Percentiles rank a stretch among this genome's conserved stretches.
Conservation (phyloP, 164 flowering plant genomes). For the Magnolia sinica region DNA sequence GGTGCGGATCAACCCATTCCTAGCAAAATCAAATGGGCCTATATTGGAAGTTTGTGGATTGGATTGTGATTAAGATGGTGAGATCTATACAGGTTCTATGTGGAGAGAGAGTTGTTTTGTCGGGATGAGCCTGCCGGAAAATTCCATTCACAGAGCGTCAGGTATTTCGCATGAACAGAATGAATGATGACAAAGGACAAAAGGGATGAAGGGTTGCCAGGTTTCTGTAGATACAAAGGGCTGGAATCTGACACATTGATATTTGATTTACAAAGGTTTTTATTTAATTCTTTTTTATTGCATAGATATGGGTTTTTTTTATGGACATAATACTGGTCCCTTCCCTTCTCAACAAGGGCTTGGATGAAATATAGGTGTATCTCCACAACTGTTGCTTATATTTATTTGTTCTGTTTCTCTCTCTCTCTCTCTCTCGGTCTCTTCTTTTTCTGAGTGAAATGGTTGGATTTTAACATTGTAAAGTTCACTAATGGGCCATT, state of each 20-base stretch:
- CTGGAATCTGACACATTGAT: conserved; percentile 3
- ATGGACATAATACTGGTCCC: not conserved
- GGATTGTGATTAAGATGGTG: conserved; percentile 15
- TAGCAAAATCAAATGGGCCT: conserved; percentile 16
- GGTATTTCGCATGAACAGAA: not conserved
- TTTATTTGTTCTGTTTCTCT: too few species aligned
- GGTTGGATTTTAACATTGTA: too few species aligned
- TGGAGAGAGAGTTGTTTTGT: not conserved
- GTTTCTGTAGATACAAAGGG: conserved; percentile 3
- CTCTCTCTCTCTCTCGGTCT: too few species aligned
- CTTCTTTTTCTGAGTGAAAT: too few species aligned
- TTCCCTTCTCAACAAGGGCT: conserved; percentile 3
- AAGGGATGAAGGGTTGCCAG: not conserved
- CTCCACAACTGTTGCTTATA: too few species aligned
- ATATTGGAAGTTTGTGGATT: conserved; percentile 20
- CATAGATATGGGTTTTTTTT: not conserved
- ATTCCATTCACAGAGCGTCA: not conserved
- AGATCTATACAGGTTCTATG: not conserved
- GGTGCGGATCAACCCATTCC: conserved; percentile 21
- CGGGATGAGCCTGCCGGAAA: not conserved
- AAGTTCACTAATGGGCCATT: too few species aligned
- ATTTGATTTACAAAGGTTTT: not conserved
- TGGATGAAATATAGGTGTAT: not conserved
- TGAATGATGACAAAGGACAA: not conserved
- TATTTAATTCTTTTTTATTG: not conserved